Percentiles rank a stretch among this genome's conserved stretches.
phyloP scores from a whole-genome alignment of 2,329 filamentous ascomycete species.

The Ustulina deusta region DNA sequence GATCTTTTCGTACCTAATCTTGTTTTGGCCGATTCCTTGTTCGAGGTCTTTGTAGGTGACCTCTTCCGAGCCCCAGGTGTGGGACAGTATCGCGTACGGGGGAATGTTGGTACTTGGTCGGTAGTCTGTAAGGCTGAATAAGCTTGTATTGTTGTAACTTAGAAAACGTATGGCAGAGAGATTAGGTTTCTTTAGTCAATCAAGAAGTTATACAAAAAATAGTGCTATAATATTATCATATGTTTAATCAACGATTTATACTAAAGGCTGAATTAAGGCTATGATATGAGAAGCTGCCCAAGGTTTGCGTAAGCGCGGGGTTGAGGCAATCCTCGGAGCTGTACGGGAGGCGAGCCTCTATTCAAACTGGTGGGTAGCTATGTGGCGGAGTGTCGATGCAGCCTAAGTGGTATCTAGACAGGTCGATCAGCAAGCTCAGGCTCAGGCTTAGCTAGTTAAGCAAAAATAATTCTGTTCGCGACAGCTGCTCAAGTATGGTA shows the following conservation, averaged over 20 bases:
- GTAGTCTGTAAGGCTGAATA: too few relatives aligned
- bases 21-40: too few relatives aligned
- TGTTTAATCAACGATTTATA: neutral
- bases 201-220: neutral
- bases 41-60: too few relatives aligned
- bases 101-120: too few relatives aligned
- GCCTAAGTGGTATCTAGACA: constrained; percentile 3
- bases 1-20: too few relatives aligned
- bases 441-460: too few relatives aligned
- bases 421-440: constrained; percentile 3
- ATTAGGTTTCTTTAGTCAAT: neutral
- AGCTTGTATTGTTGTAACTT: too few relatives aligned
- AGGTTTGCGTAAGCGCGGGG: too few relatives aligned
- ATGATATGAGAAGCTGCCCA: neutral
- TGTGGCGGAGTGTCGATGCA: constrained; percentile 6
- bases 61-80: too few relatives aligned
- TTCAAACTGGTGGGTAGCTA: constrained; percentile 5
- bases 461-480: constrained; percentile 1
- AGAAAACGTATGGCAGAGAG: neutral
- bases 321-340: neutral
- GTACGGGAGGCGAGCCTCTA: neutral
- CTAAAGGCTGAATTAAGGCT: neutral
- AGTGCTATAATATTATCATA: neutral
- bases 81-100: too few relatives aligned
- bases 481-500: constrained; percentile 3